Evolutionary conservation across 2,329 filamentous ascomycete species (phyloP).

Genomic region (Cadophora luteo-olivacea): DNA sequence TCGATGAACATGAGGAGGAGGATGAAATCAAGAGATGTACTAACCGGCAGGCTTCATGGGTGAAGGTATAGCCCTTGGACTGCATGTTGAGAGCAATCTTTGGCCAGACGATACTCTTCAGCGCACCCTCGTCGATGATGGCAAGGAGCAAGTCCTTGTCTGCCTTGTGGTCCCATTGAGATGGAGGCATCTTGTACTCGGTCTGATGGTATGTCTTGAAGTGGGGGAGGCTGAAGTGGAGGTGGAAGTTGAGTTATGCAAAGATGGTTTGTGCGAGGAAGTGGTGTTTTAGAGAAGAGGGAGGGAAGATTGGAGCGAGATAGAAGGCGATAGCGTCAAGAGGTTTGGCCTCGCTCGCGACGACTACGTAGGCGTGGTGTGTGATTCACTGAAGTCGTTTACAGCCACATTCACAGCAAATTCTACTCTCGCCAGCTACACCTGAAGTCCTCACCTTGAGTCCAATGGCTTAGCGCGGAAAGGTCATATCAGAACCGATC

Average conservation of each 20-base stretch:
- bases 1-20: conserved; percentile 3
- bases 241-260: conserved; percentile 9
- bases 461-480: not conserved
- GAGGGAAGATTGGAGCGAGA: conserved; percentile 2
- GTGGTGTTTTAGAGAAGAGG: not conserved
- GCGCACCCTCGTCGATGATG: conserved; percentile 39
- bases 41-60: conserved; percentile 43
- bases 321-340: conserved; percentile 16
- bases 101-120: conserved; percentile 39
- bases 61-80: conserved; percentile 37
- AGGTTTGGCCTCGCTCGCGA: not conserved
- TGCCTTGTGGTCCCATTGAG: conserved; percentile 38
- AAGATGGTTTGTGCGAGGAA: not conserved
- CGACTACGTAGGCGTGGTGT: not conserved
- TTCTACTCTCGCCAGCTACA: no score
- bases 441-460: not conserved
- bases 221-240: conserved; percentile 5
- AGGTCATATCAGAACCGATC: conserved; percentile 1
- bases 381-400: conserved; percentile 1
- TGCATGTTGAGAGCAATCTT: conserved; percentile 34
- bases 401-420: not conserved
- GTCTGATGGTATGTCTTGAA: conserved; percentile 7
- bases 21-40: conserved; percentile 22
- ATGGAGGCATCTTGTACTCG: conserved; percentile 31
- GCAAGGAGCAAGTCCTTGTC: conserved; percentile 42